Percentiles rank a stretch among this genome's conserved stretches.
These are phyloP conservation scores for Phytophthora crassamura DNA, from an alignment of 352 stramenopile genomes.

Conservation along the genomic window DNA sequence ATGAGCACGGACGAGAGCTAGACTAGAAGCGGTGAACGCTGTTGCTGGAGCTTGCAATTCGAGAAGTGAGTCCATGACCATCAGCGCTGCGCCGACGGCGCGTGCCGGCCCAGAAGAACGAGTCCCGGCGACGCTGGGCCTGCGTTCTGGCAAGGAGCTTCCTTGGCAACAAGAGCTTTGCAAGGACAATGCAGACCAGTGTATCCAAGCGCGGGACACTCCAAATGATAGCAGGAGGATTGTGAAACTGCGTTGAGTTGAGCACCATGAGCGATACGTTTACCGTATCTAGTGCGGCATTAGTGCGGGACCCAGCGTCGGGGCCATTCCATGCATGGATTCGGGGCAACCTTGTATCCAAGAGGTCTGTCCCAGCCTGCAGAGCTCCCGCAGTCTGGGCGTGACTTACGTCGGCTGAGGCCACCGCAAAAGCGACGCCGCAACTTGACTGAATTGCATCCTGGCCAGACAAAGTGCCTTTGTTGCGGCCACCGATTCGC, in stretches of 20 bases:
- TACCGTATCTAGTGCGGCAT: too few relatives aligned
- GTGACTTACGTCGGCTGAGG: constrained; percentile 19
- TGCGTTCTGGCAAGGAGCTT: neutral
- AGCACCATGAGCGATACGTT: neutral
- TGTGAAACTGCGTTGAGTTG: constrained; percentile 21
- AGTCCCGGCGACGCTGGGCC: neutral
- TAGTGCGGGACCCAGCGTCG: neutral
- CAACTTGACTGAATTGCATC: constrained; percentile 26
- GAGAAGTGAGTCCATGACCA: constrained; percentile 28
- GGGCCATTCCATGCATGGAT: neutral
- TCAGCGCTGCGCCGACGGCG: constrained; percentile 3
- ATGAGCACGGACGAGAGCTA: constrained; percentile 2
- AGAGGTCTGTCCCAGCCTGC: constrained; percentile 25
- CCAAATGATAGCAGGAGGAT: constrained; percentile 20
- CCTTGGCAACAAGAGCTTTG: constrained; percentile 4
- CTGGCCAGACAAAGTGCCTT: neutral
- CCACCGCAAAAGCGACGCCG: too few relatives aligned
- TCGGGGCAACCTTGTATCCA: constrained; percentile 14
- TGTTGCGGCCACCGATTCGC: too few relatives aligned
- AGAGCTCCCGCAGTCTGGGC: constrained; percentile 20
- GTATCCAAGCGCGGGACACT: constrained; percentile 25
- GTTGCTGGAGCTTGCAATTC: constrained; percentile 21
- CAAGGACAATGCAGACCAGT: constrained; percentile 33
- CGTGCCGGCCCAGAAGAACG: constrained; percentile 21
- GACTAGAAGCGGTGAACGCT: neutral